phyloP scores from a whole-genome alignment of 2,329 filamentous ascomycete species.

The Clonostachys sp. region DNA sequence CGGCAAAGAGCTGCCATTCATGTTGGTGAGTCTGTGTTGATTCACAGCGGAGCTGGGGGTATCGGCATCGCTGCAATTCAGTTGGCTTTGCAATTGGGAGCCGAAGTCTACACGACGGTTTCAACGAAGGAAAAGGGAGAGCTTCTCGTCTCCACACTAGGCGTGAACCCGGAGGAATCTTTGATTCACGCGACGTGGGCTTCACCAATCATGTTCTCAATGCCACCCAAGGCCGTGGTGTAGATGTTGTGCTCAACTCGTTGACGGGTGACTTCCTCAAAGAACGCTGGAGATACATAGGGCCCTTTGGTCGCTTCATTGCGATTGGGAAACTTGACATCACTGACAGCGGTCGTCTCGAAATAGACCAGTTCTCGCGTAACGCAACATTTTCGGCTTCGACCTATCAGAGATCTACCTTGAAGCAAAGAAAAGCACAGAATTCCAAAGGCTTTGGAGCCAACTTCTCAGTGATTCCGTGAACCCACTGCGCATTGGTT shows the following conservation, averaged over 20 bases:
- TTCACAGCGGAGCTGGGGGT: constrained; percentile 21
- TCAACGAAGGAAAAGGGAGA: constrained; percentile 20
- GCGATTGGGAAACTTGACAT: constrained; percentile 18
- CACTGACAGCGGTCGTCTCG: constrained; percentile 18
- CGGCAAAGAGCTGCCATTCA: constrained; percentile 14
- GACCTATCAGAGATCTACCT: constrained; percentile 3
- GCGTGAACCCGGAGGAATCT: constrained; percentile 13
- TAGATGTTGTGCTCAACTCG: constrained; percentile 24
- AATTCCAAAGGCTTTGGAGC: neutral
- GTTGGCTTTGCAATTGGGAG: constrained; percentile 13
- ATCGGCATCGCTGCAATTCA: constrained; percentile 22
- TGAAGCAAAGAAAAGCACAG: neutral
- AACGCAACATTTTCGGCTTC: constrained; percentile 7
- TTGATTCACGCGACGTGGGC: constrained; percentile 12
- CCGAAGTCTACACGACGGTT: constrained; percentile 24
- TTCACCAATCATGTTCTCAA: constrained; percentile 13
- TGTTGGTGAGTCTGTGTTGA: constrained; percentile 19
- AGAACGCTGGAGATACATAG: constrained; percentile 22
- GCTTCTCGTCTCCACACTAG: constrained; percentile 13
- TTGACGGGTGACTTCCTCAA: constrained; percentile 17
- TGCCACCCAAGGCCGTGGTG: constrained; percentile 17
- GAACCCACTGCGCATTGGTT: constrained; percentile 7
- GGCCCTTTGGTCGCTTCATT: constrained; percentile 22
- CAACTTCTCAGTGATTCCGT: neutral
- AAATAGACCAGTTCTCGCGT: constrained; percentile 28